phyloP scores from a whole-genome alignment of 352 stramenopile species.

The Globisporangium emineosum region DNA sequence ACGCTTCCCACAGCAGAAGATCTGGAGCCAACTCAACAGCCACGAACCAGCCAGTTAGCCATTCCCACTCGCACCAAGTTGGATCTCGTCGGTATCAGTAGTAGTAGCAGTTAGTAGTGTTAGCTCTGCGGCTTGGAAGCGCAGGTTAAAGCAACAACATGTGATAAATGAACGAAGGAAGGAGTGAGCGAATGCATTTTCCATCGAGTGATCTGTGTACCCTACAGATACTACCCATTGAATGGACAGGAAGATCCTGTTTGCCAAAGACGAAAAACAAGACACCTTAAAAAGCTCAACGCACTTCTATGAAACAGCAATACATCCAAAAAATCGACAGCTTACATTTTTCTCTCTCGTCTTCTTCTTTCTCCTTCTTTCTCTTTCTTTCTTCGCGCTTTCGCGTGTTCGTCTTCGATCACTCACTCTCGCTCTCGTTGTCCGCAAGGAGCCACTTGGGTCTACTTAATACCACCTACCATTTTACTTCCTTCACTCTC shows the following conservation, averaged over 20 bases:
- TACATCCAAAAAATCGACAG: constrained; percentile 18
- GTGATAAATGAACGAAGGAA: neutral
- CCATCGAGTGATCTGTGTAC: neutral
- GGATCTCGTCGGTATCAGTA: neutral
- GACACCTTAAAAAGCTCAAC: neutral
- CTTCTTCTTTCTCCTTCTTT: neutral
- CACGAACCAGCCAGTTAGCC: neutral
- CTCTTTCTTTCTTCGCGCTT: constrained; percentile 3
- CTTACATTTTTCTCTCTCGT: constrained; percentile 17
- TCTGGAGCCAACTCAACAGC: neutral
- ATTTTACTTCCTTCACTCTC: constrained; percentile 11
- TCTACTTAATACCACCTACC: constrained; percentile 19
- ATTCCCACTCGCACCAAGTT: neutral
- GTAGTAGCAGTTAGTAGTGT: neutral
- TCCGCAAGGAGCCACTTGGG: constrained; percentile 7
- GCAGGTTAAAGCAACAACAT: neutral
- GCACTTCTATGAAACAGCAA: constrained; percentile 9
- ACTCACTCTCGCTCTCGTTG: constrained; percentile 2
- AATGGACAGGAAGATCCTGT: neutral
- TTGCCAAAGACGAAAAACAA: neutral
- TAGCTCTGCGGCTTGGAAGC: neutral
- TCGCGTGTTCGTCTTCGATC: neutral
- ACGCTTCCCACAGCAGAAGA: constrained; percentile 1
- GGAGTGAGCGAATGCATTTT: neutral
- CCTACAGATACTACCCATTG: neutral